Percentiles rank a stretch among this genome's conserved stretches.
Conservation (phyloP, 2,329 filamentous ascomycete genomes). For the Diaporthe sp. region DNA sequence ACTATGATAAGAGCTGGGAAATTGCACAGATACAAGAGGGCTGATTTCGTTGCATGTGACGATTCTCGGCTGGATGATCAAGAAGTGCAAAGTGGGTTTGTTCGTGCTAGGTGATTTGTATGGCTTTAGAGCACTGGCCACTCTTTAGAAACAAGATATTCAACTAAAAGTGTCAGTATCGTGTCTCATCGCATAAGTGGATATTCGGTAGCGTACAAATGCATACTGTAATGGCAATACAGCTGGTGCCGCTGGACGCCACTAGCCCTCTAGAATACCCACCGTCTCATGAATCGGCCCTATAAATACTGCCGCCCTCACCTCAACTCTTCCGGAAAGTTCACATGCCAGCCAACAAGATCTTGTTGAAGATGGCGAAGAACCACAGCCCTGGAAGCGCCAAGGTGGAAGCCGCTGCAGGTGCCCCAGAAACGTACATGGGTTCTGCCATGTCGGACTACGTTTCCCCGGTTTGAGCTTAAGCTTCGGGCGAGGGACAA, state of each 20-base stretch:
- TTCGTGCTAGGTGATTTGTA: background rate
- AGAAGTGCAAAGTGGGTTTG: background rate
- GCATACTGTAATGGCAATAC: background rate
- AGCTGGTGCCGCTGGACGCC: background rate
- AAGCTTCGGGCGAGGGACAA: background rate
- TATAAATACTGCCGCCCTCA: background rate
- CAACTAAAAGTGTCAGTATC: background rate
- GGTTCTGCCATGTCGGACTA: background rate
- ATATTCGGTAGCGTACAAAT: background rate
- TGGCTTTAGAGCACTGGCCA: too few relatives aligned
- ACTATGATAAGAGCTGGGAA: background rate
- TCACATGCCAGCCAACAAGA: background rate
- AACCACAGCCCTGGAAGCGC: background rate
- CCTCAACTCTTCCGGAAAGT: background rate
- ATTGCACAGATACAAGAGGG: too few relatives aligned
- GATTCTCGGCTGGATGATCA: background rate
- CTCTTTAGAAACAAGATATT: background rate
- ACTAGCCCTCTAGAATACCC: background rate
- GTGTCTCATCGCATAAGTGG: background rate
- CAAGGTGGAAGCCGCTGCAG: background rate
- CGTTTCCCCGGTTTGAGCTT: constrained; percentile 5
- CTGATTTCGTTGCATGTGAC: background rate
- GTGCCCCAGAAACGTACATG: background rate
- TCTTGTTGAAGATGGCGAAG: background rate
- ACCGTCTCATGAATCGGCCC: background rate